Evolutionary conservation across 2,329 filamentous ascomycete species (phyloP).

Genomic region (Fusarium pseudocircinatum): DNA sequence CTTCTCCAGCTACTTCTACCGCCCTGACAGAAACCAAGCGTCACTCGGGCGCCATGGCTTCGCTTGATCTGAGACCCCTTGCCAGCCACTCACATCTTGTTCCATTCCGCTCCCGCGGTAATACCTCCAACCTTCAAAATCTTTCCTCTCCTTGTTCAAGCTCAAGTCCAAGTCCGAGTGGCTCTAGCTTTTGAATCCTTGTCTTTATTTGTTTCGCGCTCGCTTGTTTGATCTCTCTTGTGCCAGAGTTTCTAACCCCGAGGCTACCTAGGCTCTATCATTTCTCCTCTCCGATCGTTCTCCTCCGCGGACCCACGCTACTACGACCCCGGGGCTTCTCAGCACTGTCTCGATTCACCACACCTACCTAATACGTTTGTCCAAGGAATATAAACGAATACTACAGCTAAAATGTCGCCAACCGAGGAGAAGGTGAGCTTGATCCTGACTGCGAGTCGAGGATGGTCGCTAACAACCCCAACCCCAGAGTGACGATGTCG

Average conservation of each 20-base stretch:
- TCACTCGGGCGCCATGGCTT: constrained; percentile 32
- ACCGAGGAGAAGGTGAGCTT: constrained; percentile 48
- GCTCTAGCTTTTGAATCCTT: constrained; percentile 6
- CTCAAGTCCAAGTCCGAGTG: not conserved
- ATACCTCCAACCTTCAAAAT: constrained; percentile 22
- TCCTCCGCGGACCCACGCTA: constrained; percentile 18
- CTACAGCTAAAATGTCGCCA: constrained; percentile 43
- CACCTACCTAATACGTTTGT: constrained; percentile 9
- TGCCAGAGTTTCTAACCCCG: constrained; percentile 17
- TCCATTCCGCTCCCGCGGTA: constrained; percentile 24
- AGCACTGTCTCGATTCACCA: constrained; percentile 12
- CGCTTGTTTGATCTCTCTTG: not conserved
- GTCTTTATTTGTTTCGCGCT: constrained; percentile 8
- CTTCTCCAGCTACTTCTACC: constrained; percentile 5
- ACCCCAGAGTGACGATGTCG: constrained; percentile 54
- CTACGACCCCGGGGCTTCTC: constrained; percentile 14
- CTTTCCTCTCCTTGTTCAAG: constrained; percentile 3
- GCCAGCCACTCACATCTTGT: constrained; percentile 34
- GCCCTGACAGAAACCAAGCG: constrained; percentile 29
- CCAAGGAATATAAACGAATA: constrained; percentile 24
- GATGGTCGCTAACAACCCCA: constrained; percentile 14
- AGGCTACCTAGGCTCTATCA: constrained; percentile 17
- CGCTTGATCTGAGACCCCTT: constrained; percentile 25
- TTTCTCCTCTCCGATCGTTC: constrained; percentile 8
- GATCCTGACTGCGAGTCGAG: not conserved